Evolutionary conservation across 805 yeast genomes (phyloP), one percentile per base, ranked within the genome.

Genomic region (Tetrapisispora iriomotensis): DNA sequence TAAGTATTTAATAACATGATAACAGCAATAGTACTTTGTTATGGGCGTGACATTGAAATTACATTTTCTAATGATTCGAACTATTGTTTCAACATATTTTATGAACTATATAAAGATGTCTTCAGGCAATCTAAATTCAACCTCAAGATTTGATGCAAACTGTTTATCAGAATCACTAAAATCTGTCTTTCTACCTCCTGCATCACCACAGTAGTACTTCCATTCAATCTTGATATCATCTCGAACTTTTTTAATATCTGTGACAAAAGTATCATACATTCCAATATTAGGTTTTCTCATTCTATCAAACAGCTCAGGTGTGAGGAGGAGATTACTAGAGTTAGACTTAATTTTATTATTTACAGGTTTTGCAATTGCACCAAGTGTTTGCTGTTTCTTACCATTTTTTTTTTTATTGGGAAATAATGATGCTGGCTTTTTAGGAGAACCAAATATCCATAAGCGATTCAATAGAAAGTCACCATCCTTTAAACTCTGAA

Each of bases 111-210:
- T 8, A 31, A 82, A 80, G 40, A 66, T 66, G 36, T 79, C 78
- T 49, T 90, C 96, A 0, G 97, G 97, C 0, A 75, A 63, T 37
- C 63, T 62, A 51, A 85, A 90, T 17, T 48, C 45, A 2, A 86
- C 33, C 0, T 74, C 74, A 1, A 72, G 52, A 15, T 65, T 68
- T 31, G 65, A 46, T 0, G 97, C 96, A 67, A 88, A 88, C 40
- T 44, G 54, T 45, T 56, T 59, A 58, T 90, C 98, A 36, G 82
- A 74, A 49, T 83, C 87, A 67, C 92, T 83, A 54, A 80, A 82
- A 58, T 90, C 97, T 0, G 53, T 58, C 2, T 55, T 51, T 38
- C 97, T 67, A 1, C 97, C 98, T 6, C 96, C 97, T 0, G 97
- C 97, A 64, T 90, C 98, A 6, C 98, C 98, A n/a, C 87, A 88